Percentiles rank a stretch among this genome's conserved stretches.
Evolutionary conservation across 495 filamentous ascomycete genomes (phyloP).

Genomic region (Lichenothelia convexa): DNA sequence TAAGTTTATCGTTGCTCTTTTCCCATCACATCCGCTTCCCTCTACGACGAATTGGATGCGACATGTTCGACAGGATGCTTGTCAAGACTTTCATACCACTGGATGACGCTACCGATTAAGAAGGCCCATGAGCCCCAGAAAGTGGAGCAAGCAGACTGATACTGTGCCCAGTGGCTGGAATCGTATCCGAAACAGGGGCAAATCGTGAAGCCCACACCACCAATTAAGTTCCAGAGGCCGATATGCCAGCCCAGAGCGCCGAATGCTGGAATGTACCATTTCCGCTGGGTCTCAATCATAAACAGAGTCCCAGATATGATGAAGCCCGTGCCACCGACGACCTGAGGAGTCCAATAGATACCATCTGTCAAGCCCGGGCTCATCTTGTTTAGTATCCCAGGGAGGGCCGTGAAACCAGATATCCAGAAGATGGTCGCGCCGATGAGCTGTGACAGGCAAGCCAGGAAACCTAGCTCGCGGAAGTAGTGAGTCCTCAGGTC

Average conservation of each 20-base stretch:
- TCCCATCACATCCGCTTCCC: too few species aligned
- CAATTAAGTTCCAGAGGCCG: conserved; percentile 38
- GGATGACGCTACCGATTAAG: conserved; percentile 42
- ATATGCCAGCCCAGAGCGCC: conserved; percentile 43
- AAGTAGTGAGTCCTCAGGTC: conserved; percentile 46
- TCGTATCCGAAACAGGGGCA: conserved; percentile 43
- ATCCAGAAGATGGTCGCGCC: conserved; percentile 55
- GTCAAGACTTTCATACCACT: conserved; percentile 46
- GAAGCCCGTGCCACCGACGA: conserved; percentile 47
- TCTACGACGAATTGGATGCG: too few species aligned
- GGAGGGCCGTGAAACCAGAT: conserved; percentile 44
- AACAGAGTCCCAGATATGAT: conserved; percentile 40
- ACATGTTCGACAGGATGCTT: conserved; percentile 46
- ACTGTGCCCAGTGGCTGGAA: conserved; percentile 30
- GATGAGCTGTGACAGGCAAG: conserved; percentile 38
- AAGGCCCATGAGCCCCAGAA: conserved; percentile 58
- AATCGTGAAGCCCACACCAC: conserved; percentile 50
- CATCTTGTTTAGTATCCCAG: conserved; percentile 34
- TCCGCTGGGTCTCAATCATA: conserved; percentile 51
- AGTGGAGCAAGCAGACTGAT: conserved; percentile 38
- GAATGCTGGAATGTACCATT: conserved; percentile 44
- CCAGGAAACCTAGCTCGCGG: conserved; percentile 50
- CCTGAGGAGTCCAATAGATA: conserved; percentile 49
- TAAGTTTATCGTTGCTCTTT: too few species aligned
- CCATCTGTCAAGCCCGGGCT: conserved; percentile 31